Evolutionary conservation across 1,139 yeast species (phyloP), one percentile per base, ranked within the genome.

Genomic region (Candida buenavistaensis): DNA sequence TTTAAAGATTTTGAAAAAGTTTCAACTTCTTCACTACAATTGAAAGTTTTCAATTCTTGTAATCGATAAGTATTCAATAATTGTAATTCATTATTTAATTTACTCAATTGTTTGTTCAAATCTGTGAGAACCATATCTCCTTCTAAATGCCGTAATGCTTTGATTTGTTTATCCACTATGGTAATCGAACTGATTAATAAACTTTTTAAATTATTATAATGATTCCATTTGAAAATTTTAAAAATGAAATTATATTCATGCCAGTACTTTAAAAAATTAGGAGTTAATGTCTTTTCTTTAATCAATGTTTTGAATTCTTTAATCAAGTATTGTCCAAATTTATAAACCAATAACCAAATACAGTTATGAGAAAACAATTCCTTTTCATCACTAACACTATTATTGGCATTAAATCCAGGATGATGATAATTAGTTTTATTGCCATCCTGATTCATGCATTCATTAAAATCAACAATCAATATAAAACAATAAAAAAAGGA

Each of bases 321-420:
- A 5, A 57, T 38, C 26, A 59, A 14, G 10, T 42, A 43, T 12
- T 38, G 32, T 2, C 58, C 44, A 33, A 39, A 40, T 33, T 55
- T 57, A 35, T 38, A 55, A 5, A 55, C 34, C 14, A 57, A 28
- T 6, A 57, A 36, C 51, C 61, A 51, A 9, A 59, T 39, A 27
- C 52, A 49, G 36, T 56, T 56, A 19, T 44, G 30, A 7, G 36
- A 36, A 28, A 38, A 39, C 25, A 32, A 35, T 11, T 35, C 29
- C 8, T 27, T 26, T 22, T 41, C 46, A 20, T 39, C 36, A 13
- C 37, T 33, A 17, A 34, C 33, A 14, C 31, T 35, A 8, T 28
- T 39, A 35, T 60, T 60, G 9, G 59, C 41, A 38, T 61, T 62
- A 32, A 55, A 55, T 0, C 63, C 62, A 1, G 67, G 61, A 28